A percentile compares a stretch with the other conserved stretches of the same genome.
Conservation (phyloP, 2,329 filamentous ascomycete species). For the Ceratocystis ficicola region DNA sequence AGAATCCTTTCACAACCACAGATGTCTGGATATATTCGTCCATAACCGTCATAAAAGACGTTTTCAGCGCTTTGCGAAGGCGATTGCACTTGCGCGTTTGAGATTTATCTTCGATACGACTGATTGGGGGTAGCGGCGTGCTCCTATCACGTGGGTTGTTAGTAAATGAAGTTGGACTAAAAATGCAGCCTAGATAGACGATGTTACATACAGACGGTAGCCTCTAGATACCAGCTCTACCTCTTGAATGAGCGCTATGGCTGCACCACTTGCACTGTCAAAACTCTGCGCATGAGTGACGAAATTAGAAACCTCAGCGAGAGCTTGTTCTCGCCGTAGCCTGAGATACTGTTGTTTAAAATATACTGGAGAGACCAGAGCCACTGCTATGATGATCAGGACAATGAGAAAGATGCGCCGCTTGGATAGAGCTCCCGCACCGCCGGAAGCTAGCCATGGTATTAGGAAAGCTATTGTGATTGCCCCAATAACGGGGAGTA, state of each 20-base stretch:
- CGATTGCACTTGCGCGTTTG: conserved; percentile 69
- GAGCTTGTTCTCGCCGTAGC: conserved; percentile 60
- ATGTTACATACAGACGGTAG: conserved; percentile 58
- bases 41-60: conserved; percentile 57
- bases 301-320: conserved; percentile 55
- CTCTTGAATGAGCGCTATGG: conserved; percentile 75
- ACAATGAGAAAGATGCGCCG: conserved; percentile 40
- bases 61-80: conserved; percentile 62
- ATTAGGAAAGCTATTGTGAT: conserved; percentile 57
- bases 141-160: conserved; percentile 43
- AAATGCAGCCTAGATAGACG: background rate
- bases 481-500: conserved; percentile 51
- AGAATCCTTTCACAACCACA: conserved; percentile 54
- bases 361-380: conserved; percentile 52
- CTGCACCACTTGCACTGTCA: conserved; percentile 63
- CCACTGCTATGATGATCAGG: conserved; percentile 40
- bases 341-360: conserved; percentile 70
- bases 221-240: conserved; percentile 90
- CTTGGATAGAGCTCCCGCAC: conserved; percentile 38
- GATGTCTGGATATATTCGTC: conserved; percentile 60
- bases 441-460: conserved; percentile 52
- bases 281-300: conserved; percentile 67
- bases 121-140: conserved; percentile 81
- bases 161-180: conserved; percentile 23
- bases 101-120: conserved; percentile 70